Evolutionary conservation across 768 basidiomycete species (phyloP).

Genomic region (Asterophora parasitica): DNA sequence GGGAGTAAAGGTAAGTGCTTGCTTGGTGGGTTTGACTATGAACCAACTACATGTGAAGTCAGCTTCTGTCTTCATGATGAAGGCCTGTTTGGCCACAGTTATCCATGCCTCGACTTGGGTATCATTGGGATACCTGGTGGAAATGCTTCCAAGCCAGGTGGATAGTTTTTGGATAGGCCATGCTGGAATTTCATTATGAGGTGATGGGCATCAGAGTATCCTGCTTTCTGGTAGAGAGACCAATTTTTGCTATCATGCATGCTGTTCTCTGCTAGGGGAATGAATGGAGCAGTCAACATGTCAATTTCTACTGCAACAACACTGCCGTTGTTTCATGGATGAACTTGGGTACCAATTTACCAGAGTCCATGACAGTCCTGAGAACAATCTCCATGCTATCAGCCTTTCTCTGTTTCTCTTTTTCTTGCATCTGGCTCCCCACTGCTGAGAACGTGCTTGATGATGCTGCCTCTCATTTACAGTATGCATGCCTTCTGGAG

Average conservation of each 20-base stretch:
- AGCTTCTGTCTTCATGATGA: too few relatives aligned
- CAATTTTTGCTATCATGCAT: background rate
- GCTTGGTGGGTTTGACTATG: too few relatives aligned
- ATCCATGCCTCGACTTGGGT: too few relatives aligned
- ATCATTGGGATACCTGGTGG: too few relatives aligned
- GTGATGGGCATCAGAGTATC: too few relatives aligned
- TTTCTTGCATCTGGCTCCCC: constrained; percentile 1
- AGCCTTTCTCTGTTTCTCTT: background rate
- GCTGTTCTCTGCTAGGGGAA: constrained; percentile 5
- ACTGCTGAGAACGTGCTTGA: background rate
- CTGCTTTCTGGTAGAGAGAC: too few relatives aligned
- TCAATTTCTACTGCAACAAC: background rate
- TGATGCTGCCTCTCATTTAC: constrained; percentile 24
- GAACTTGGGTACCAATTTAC: background rate
- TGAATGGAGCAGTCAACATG: background rate
- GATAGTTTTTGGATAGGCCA: too few relatives aligned
- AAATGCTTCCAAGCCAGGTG: too few relatives aligned
- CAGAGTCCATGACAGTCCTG: background rate
- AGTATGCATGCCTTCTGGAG: constrained; percentile 21
- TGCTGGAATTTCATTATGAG: too few relatives aligned
- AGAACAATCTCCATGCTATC: background rate
- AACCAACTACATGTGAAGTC: too few relatives aligned
- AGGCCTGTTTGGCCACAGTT: too few relatives aligned
- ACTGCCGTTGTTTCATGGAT: background rate
- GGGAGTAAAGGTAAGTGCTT: too few relatives aligned